phyloP scores from a whole-genome alignment of 306 rosid species.

The Oemleria cerasiformis region DNA sequence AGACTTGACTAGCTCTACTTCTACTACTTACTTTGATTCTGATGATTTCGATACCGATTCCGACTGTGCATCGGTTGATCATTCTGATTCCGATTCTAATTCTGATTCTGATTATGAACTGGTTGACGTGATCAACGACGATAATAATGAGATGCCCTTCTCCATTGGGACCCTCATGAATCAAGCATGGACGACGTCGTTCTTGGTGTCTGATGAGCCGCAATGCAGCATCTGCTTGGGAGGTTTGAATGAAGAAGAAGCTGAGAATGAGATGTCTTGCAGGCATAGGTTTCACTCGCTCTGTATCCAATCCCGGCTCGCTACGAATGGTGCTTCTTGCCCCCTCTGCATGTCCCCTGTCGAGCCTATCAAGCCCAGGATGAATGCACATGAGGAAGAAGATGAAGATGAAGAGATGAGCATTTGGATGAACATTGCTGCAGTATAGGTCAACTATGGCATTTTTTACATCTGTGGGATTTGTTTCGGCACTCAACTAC shows the following conservation, averaged over 20 bases:
- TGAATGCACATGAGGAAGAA: background rate
- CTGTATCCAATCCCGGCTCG: background rate
- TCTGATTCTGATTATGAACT: background rate
- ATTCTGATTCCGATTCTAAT: background rate
- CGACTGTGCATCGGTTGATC: too few relatives aligned
- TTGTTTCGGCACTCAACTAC: too few relatives aligned
- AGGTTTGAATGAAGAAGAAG: background rate
- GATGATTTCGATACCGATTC: too few relatives aligned
- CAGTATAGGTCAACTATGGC: background rate
- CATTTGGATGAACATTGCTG: background rate
- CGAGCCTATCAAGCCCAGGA: background rate
- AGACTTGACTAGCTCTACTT: background rate
- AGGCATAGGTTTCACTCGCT: slow-evolving; percentile 4
- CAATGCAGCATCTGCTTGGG: background rate
- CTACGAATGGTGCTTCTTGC: background rate
- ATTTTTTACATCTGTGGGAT: background rate
- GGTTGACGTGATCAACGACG: background rate
- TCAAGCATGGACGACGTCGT: slow-evolving; percentile 19
- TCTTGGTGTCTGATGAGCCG: slow-evolving; percentile 2
- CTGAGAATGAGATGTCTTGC: background rate
- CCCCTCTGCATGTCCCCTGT: background rate
- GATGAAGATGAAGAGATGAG: background rate
- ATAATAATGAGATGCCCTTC: background rate
- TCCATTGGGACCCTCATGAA: background rate
- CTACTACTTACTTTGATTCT: too few relatives aligned